Base-by-base conservation (phyloP, 768 basidiomycete species). In the Calvatia gigantea region DNA sequence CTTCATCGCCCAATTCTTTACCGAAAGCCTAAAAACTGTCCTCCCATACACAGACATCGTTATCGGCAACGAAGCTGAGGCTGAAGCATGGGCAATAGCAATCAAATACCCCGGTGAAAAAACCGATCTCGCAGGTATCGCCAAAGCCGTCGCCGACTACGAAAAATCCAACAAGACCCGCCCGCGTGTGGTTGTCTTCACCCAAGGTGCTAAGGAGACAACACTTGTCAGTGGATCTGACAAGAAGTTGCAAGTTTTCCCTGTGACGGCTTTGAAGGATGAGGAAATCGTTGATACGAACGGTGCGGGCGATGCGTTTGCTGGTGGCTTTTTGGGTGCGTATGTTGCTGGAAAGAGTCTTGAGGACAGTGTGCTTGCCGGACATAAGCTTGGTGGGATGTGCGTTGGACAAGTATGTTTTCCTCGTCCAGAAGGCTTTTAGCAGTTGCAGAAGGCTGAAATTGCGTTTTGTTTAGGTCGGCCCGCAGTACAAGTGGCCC, bases 11-110 rank as follows among this genome's bases (percentile, higher is more conserved):
- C 87, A 94, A 72, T 96, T 97, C 81, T 98, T 98, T 78, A 80
- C 80, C 56, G 72, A 76, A 2, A 89, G 95, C 67, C 76, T 99
- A 15, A 79, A 92, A 60, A 76, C 89, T 67, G 73, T 98, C 64
- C 71, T 99, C 41, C 87, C 87, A 23, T 87, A 89, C 76, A 82
- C 82, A 58, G 97, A 99, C 71, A 77, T 96, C 70, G 62, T 98
- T 69, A 92, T 99, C 70, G 91, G 91, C n/a, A 98, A 98, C 73
- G 96, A 99, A 76, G 75, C 86, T 35, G 97, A 99, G 71, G 97
- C 96, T 8, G 90, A 84, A 57, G 81, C 89, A 14, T 98, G 87
- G 79, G 94, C 91, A 25, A 73, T 70, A 47, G 84, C 89, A 32
- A 84, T 83, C 58, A 89, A 89, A 15, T 77, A 85, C 58, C 72